Evolutionary conservation across 192 early-diverging fungal genomes (phyloP), one percentile per base, ranked within the genome.

Genomic region (Lunasporangiospora selenospora): DNA sequence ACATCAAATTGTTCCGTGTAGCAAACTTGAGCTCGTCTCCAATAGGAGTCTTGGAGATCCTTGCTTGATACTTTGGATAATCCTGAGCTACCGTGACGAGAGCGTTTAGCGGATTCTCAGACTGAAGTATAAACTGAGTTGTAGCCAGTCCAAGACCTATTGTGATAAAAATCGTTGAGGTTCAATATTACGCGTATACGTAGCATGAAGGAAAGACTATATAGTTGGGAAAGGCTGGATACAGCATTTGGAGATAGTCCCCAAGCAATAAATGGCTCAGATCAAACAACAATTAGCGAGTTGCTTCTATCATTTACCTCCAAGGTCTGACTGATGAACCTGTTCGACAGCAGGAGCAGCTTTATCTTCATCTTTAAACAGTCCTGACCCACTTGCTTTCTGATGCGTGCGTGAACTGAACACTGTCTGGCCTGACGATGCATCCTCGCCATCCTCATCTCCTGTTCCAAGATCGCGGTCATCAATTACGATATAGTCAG

Each of bases 401-500:
- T 47, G 26, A 48, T 30, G n/a, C 23, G 50, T 16, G 47, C 27
- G 21, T 60, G 18, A 30, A 6, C 19, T 54, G 12, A 66, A 51
- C 18, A 65, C 57, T 0, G 38, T 78, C 29, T 67, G 62, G 46
- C 47, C 46, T 30, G 45, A 34, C 4, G 57, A 49, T 8, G 42
- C 37, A 18, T 37, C 4, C 21, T 41, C 16, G 3, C 33, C 13
- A 18, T 26, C 26, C 13, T 67, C 70, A 43, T 63, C 41, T 37
- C 77, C 62, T 24, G 60, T 70, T 34, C 76, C 83, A 49, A 86
- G 77, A 40, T 89, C 83, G 21, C 96, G 88, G 75, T 99, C 97
- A 60, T 99, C 97, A 37, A 91, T 90, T 18, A 95, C 95, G 75
- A 93, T 90, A 79, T 99, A 99, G 66, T 99, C 98, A 8, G 94